Evolutionary conservation across 2,329 filamentous ascomycete species (phyloP), one percentile per base, ranked within the genome.

Genomic region (Fusarium napiforme): DNA sequence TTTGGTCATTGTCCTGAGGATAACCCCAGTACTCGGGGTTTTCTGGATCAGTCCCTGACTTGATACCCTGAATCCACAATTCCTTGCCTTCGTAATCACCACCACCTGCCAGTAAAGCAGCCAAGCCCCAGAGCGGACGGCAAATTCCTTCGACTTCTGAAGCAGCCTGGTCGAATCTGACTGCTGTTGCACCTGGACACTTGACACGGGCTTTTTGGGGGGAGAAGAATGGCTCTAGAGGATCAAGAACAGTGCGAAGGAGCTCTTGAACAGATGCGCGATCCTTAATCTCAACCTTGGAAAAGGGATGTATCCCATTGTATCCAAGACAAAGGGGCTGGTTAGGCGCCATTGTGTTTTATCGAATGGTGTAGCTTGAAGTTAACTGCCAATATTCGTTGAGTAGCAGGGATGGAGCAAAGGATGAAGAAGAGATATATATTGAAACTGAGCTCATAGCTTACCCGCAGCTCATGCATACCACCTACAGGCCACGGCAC

Each of bases 61-160:
- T 89, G 64, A 95, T 84, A 8, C 93, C 93, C 69, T 92, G 86
- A 40, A 93, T 87, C 88, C 92, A 81, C 81, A 88, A 89, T 60
- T 89, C 82, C 2, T 90, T 89, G 4, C 89, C 89, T 18, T 85
- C 83, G 78, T 93, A 95, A 43, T 88, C 83, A 57, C 89, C 91
- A 10, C 89, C 89, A 12, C 93, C 92, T 12, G 90, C 92, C 11
- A 95, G 84, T 21, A 95, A 83, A 21, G 91, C 90, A 7, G 91
- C 91, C 23, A 95, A 82, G 4, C 90, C 93, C 93, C 93, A 95
- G 57, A 95, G 85, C 1, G 93, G 93, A 4, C 93, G 88, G 49
- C 91, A 92, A 77, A 91, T 91, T 30, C 93, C 93, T 82, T 96
- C 93, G 39, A 95, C 88, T 78, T 95, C 92, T 4, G 93, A 92